Evolutionary conservation across 495 filamentous ascomycete genomes (phyloP).

Genomic region (Talaromyces liani): DNA sequence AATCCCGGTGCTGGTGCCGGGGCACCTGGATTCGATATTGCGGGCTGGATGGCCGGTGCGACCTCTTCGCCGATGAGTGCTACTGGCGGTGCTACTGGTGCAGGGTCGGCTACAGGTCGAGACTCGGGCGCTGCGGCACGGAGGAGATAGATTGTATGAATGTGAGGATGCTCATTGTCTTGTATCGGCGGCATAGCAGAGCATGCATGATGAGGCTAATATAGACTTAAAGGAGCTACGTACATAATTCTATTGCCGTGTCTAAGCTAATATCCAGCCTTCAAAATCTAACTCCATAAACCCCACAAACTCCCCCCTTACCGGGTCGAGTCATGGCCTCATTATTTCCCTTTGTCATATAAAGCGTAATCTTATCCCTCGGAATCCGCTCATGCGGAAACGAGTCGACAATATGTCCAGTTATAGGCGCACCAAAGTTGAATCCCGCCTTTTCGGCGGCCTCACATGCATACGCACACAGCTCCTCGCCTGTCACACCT

Average conservation of each 20-base stretch:
- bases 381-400: slow-evolving; percentile 45
- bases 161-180: neutral
- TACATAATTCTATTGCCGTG: neutral
- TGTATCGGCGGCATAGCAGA: neutral
- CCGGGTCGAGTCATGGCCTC: slow-evolving; percentile 27
- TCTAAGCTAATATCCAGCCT: slow-evolving; percentile 14
- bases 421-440: slow-evolving; percentile 34
- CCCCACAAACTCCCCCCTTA: slow-evolving; percentile 28
- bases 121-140: slow-evolving; percentile 25
- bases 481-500: slow-evolving; percentile 35
- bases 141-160: slow-evolving; percentile 10
- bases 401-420: slow-evolving; percentile 35
- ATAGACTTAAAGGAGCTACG: neutral
- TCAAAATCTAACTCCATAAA: slow-evolving; percentile 42
- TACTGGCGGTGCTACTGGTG: slow-evolving; percentile 16
- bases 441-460: slow-evolving; percentile 20
- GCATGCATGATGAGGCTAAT: neutral
- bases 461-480: slow-evolving; percentile 31
- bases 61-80: slow-evolving; percentile 19
- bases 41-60: slow-evolving; percentile 66
- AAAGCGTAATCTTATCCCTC: slow-evolving; percentile 30
- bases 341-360: slow-evolving; percentile 34
- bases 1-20: slow-evolving; percentile 30
- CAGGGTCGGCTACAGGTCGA: slow-evolving; percentile 27
- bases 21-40: slow-evolving; percentile 75